Evolutionary conservation across 768 basidiomycete species (phyloP).

Genomic region (Leccinum longicurvipes): DNA sequence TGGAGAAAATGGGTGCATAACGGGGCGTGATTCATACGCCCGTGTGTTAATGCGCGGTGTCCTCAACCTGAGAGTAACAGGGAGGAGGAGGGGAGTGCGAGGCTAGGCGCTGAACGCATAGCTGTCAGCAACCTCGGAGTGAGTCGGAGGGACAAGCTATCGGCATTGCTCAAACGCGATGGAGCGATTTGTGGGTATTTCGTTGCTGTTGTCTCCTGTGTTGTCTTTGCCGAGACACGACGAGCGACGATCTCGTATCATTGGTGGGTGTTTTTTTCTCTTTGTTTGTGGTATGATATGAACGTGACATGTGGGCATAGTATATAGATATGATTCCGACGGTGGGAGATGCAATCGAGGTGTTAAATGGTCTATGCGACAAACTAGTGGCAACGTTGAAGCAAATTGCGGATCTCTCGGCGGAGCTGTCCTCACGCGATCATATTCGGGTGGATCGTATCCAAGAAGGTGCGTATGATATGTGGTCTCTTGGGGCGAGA

Average conservation of each 20-base stretch:
- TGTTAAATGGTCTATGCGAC: slow-evolving; percentile 56
- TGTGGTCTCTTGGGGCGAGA: background rate
- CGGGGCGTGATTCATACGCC: no score
- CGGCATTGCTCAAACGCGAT: no score
- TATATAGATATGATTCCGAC: slow-evolving; percentile 80
- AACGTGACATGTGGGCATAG: background rate
- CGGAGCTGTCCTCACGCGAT: slow-evolving; percentile 68
- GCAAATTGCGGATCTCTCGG: slow-evolving; percentile 63
- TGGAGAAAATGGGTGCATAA: no score
- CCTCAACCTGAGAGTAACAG: no score
- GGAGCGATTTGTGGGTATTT: no score
- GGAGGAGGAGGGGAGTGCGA: no score
- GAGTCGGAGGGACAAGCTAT: no score
- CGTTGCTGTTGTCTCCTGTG: slow-evolving; percentile 66
- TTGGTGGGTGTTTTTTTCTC: slow-evolving; percentile 41
- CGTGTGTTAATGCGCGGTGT: no score
- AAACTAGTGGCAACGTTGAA: slow-evolving; percentile 66
- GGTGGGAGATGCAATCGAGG: slow-evolving; percentile 68
- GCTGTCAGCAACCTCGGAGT: no score
- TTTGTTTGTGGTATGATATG: no score
- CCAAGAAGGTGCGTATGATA: slow-evolving; percentile 53
- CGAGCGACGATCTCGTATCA: slow-evolving; percentile 54
- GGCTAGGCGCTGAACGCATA: no score
- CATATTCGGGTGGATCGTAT: slow-evolving; percentile 68
- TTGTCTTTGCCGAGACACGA: slow-evolving; percentile 55